Percentiles rank a stretch among this genome's conserved stretches.
Conservation (phyloP, 1,139 yeast species). For the Pichia terricola region DNA sequence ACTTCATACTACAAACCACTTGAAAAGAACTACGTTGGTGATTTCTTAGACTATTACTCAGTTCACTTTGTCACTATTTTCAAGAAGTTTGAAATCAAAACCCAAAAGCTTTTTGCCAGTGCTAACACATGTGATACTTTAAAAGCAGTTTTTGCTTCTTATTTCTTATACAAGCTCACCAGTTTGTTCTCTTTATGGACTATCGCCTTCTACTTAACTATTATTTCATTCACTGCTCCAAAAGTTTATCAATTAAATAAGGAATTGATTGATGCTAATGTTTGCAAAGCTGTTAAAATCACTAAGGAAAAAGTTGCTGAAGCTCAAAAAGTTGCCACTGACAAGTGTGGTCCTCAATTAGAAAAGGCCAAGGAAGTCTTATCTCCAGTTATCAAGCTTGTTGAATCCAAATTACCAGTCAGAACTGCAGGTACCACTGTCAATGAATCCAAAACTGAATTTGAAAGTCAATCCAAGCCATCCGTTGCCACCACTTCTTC, state of each 20-base stretch:
- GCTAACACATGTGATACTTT: conserved; percentile 60
- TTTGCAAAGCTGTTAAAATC: conserved; percentile 45
- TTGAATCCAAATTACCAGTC: conserved; percentile 51
- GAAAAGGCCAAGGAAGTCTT: conserved; percentile 41
- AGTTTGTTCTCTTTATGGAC: conserved; percentile 70
- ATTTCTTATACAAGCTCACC: conserved; percentile 62
- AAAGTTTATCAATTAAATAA: conserved; percentile 65
- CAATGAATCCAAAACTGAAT: conserved; percentile 26
- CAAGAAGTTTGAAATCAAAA: conserved; percentile 36
- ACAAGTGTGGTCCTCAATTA: conserved; percentile 39
- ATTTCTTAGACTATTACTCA: conserved; percentile 32
- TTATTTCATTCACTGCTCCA: conserved; percentile 68
- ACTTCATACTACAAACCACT: conserved; percentile 49
- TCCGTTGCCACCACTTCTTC: conserved; percentile 17
- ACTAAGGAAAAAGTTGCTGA: conserved; percentile 51
- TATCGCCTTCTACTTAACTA: conserved; percentile 45
- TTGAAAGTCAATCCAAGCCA: not conserved
- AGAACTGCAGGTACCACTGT: conserved; percentile 71
- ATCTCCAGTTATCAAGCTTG: conserved; percentile 55
- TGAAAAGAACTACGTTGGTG: conserved; percentile 26
- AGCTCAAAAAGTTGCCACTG: conserved; percentile 40
- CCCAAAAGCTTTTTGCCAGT: conserved; percentile 56
- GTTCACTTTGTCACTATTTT: conserved; percentile 37
- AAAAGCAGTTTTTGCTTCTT: conserved; percentile 61
- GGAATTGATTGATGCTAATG: conserved; percentile 69